Evolutionary conservation across 768 basidiomycete genomes (phyloP), one percentile per base, ranked within the genome.

Genomic region (Podaxis carcinomalis): DNA sequence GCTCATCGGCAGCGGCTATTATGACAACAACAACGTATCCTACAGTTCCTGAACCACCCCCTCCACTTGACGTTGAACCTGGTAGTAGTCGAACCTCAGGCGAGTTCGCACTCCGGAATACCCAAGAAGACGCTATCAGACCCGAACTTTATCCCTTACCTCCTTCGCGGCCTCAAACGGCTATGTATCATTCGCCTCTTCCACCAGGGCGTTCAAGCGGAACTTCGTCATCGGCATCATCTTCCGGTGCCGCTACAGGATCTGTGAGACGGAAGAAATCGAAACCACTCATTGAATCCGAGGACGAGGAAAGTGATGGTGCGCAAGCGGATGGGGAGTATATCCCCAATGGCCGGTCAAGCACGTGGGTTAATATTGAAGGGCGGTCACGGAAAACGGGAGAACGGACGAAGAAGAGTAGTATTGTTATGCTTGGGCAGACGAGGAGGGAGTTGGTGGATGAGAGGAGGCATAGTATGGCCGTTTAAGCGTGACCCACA

Each of bases 281-380:
- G 2, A 77, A 81, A 37, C 78, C 80, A 3, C 61, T 73, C 5
- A 73, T 76, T 1, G 78, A 80, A 35, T 80, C 83, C 0, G 83
- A 85, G 3, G 83, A 77, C 27, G 78, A 79, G 3, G 86, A 88
- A 58, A 86, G 84, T 64, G 89, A 87, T 37, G 87, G 85, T 0
- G 82, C 79, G n/a, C 83, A 90, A 64, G 88, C 87, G 2, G 89
- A 90, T 68, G 87, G 79, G 19, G 89, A 90, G 70, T 86, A 78
- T 59, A 73, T 80, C 16, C 74, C 71, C 42, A 64, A 67, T 39
- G 67, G 68, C 57, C 65, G 68, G 62, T 67, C 63, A 25, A 65
- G 62, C 63, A 72, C 72, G 27, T 86, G 85, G 83, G 75, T 81
- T 49, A 85, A 85, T 68, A 64, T 80, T 9, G 86, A 86, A 16